These are phyloP conservation scores for Solanum aculeatissimum DNA, from an alignment of 305 asterid species.

Conservation along the genomic window DNA sequence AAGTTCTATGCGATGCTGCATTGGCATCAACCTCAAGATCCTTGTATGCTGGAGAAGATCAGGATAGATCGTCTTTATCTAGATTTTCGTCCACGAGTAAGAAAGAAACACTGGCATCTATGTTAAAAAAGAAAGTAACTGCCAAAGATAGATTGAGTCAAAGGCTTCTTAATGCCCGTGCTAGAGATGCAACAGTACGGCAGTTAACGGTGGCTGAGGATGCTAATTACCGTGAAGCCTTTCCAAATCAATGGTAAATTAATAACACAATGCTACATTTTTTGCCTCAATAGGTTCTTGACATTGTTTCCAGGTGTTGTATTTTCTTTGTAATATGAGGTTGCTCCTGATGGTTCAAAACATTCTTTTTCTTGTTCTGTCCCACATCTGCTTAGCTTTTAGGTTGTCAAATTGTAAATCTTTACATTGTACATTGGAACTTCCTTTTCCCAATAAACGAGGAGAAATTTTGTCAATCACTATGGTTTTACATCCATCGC, in stretches of 20 bases:
- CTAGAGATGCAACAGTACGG: conserved; percentile 35
- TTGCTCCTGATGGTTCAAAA: background rate
- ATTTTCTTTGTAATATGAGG: background rate
- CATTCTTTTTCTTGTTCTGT: background rate
- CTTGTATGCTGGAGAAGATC: conserved; percentile 39
- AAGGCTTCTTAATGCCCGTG: conserved; percentile 44
- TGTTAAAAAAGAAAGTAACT: conserved; percentile 77
- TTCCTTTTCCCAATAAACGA: background rate
- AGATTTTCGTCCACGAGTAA: conserved; percentile 25
- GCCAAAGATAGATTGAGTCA: conserved; percentile 52
- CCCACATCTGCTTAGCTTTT: background rate
- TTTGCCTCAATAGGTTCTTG: background rate
- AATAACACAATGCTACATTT: background rate
- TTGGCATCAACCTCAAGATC: conserved; percentile 70
- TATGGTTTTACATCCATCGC: background rate
- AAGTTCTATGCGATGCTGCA: conserved; percentile 69
- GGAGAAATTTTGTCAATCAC: background rate
- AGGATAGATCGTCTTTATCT: conserved; percentile 14
- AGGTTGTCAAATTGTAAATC: conserved; percentile 1
- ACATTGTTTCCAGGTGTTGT: background rate
- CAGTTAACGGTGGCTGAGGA: conserved; percentile 46
- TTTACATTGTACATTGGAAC: background rate
- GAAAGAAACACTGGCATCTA: conserved; percentile 62
- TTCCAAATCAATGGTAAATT: conserved; percentile 78
- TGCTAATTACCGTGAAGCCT: conserved; percentile 60